Evolutionary conservation across 2,329 filamentous ascomycete genomes (phyloP), one percentile per base, ranked within the genome.

Genomic region (Xylogone sp.): DNA sequence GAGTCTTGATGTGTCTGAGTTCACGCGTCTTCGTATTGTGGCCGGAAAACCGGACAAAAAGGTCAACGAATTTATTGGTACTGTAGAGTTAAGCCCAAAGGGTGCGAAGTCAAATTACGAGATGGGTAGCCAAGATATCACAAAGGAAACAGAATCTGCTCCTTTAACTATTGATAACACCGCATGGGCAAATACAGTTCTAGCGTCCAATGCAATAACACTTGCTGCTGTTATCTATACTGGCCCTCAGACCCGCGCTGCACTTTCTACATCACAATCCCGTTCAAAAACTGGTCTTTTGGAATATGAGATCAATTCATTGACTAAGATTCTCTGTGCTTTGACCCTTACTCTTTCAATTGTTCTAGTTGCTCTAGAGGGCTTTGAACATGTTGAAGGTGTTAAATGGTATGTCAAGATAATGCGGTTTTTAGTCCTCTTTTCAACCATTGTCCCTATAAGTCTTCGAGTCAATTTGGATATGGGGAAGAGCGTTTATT

Each of bases 371-470:
- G 91, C 90, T 0, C 72, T 97, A 2, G 86, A 97, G 68, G 87
- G 90, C 0, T 94, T 96, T 57, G 77, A 85, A 45, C 81, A 76
- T 58, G 82, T 82, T 1, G 76, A 83, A 49, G 82, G 79, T 19
- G 81, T 82, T 49, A 73, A 81, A 21, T 99, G 94, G 94, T 99
- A 97, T 68, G 84, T 97, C 59, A 93, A 95, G 58, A 96, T 97
- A 62, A 94, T 96, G 84, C 86, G 93, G n/a, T 99, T 97, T 67
- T 74, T 99, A 56, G 95, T 99, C 54, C 77, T 99, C 1, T 99
- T 99, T 75, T 97, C 93, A n/a, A 97, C 93, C 0, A 99, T 99
- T 63, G 95, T 99, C 21, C 94, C 94, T 1, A 97, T 99, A 69
- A 96, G 91, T 71, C 76, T 99, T 59, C 87, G 94, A 47, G 94